Base-by-base conservation (phyloP, 345 rosid genomes). In the Garcia nutans region DNA sequence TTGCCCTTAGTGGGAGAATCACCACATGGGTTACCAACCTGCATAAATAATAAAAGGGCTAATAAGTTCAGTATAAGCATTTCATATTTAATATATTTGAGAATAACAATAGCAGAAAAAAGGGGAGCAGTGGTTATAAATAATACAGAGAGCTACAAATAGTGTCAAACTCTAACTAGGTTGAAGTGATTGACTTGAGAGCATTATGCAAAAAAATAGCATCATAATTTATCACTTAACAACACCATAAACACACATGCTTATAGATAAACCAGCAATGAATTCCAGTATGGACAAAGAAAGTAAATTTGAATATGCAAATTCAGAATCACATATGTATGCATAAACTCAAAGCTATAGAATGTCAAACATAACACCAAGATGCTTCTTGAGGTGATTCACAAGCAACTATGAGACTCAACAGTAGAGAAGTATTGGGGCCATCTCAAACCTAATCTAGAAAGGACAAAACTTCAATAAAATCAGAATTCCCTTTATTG, bases 1-100 rank as follows among this genome's bases (percentile, higher is more conserved):
- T 92, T 92, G 65, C 99, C 97, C 78, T 85, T 90, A 59, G 60
- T 65, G 49, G 81, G 75, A 66, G 77, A 72, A 75, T 77, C 86
- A 79, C 84, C 89, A 81, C 75, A 61, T 49, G 84, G 64, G 63
- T 76, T 77, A 4, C 82, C 84, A 16, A 82, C 89, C 97, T 94
- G 88, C 78, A 76, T 24, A 68, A 68, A 44, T 3, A 26, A 76
- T 62, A 76, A 19, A 70, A 37, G 5, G 42, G 56, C 52, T 44
- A 13, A 20, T 45, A 31, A 41, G 79, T 68, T 82, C 71, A 77
- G 45, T 55, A 62, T 24, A 71, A 9, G 62, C 72, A 68, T 6
- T 9, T 57, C 10, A 41, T 15, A 74, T 37, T 63, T 41, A 67
- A 74, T 42, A 10, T 3, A 59, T 13, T 16, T 57, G 5, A 72